Evolutionary conservation across 1,284 basidiomycete genomes (phyloP).

Genomic region (Ganoderma leucocontextum): DNA sequence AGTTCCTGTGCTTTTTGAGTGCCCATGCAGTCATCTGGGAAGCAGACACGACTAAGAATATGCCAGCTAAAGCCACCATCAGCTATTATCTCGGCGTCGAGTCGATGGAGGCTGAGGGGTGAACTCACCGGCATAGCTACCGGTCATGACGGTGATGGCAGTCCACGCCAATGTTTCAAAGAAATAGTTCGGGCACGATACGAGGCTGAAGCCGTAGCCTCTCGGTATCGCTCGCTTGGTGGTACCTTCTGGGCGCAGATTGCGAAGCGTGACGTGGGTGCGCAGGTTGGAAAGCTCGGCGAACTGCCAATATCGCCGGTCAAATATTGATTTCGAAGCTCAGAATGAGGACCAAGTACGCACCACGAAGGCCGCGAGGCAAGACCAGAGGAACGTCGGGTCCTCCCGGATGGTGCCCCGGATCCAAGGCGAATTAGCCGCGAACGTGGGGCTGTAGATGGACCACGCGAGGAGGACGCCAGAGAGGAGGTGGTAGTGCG

Average conservation of each 20-base stretch:
- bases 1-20: slow-evolving; percentile 88
- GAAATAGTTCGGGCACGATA: slow-evolving; percentile 95
- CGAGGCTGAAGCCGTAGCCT: slow-evolving; percentile 86
- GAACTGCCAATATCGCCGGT: slow-evolving; percentile 56
- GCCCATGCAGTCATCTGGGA: slow-evolving; percentile 92
- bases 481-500: slow-evolving; percentile 88
- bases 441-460: slow-evolving; percentile 80
- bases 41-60: slow-evolving; percentile 73
- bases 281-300: slow-evolving; percentile 89
- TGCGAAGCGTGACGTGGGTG: slow-evolving; percentile 85
- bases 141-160: slow-evolving; percentile 81
- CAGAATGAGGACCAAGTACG: slow-evolving; percentile 42
- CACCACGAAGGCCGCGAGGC: slow-evolving; percentile 80
- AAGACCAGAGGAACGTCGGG: slow-evolving; percentile 72
- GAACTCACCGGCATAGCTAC: slow-evolving; percentile 76
- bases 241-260: slow-evolving; percentile 85
- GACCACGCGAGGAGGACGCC: slow-evolving; percentile 84
- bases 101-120: slow-evolving; percentile 3
- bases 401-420: slow-evolving; percentile 75
- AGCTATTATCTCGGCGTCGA: slow-evolving; percentile 13
- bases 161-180: slow-evolving; percentile 90
- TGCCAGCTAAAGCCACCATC: slow-evolving; percentile 59
- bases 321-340: slow-evolving; percentile 5
- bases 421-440: slow-evolving; percentile 67
- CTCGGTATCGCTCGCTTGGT: slow-evolving; percentile 85